A percentile compares a stretch with the other conserved stretches of the same genome.
Evolutionary conservation across 306 rosid species (phyloP).

Genomic region (Prunus mongolica): DNA sequence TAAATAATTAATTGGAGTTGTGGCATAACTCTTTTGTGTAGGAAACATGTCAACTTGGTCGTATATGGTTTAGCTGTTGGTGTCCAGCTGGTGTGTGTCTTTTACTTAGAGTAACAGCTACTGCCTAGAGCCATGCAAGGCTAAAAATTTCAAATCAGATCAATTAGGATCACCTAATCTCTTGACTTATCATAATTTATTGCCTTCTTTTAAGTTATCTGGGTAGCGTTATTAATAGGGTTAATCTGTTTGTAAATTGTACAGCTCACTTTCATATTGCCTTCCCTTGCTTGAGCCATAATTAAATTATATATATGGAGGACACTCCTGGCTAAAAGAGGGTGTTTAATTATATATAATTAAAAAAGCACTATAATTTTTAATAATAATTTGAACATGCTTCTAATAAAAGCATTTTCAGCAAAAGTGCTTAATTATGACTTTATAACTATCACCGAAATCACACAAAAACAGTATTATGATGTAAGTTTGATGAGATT

Average conservation of each 20-base stretch:
- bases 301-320: neutral
- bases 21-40: neutral
- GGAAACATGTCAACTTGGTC: neutral
- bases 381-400: too few relatives aligned
- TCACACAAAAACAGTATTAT: too few relatives aligned
- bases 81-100: slow-evolving; percentile 42
- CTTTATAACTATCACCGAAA: too few relatives aligned
- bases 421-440: too few relatives aligned
- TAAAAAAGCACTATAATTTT: neutral
- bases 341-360: too few relatives aligned
- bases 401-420: too few relatives aligned
- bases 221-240: neutral
- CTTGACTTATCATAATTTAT: slow-evolving; percentile 27
- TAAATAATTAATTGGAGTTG: neutral
- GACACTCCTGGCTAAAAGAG: neutral
- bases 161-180: slow-evolving; percentile 38
- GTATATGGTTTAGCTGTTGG: neutral
- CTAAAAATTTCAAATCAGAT: neutral
- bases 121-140: neutral
- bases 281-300: neutral
- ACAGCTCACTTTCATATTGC: slow-evolving; percentile 13
- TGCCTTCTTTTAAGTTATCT: neutral
- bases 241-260: neutral
- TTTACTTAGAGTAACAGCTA: slow-evolving; percentile 56
- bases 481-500: too few relatives aligned